phyloP scores from a whole-genome alignment of 2,329 filamentous ascomycete species.

The Exophiala viscosa region DNA sequence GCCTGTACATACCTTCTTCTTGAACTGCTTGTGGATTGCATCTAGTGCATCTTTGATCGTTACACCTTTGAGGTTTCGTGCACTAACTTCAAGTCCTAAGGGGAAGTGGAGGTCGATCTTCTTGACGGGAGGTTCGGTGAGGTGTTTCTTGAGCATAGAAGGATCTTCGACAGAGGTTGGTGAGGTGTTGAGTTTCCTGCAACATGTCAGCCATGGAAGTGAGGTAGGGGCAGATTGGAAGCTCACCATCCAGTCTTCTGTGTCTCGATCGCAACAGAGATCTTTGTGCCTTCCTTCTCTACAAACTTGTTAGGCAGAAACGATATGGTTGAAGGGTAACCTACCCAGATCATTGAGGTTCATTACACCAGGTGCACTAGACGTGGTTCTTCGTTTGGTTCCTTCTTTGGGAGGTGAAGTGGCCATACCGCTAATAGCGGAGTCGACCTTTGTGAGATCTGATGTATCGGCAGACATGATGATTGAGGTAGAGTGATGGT shows the following conservation, averaged over 20 bases:
- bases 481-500: conserved; percentile 1
- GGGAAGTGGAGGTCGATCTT: conserved; percentile 93
- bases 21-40: conserved; percentile 92
- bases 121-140: conserved; percentile 80
- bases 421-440: conserved; percentile 75
- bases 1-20: conserved; percentile 73
- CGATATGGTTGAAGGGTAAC: conserved; percentile 32
- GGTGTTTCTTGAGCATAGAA: conserved; percentile 73
- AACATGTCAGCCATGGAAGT: neutral
- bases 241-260: conserved; percentile 84
- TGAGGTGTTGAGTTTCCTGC: conserved; percentile 91
- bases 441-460: conserved; percentile 72
- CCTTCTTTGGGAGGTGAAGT: conserved; percentile 55
- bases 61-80: conserved; percentile 87
- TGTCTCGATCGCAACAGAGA: conserved; percentile 74
- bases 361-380: conserved; percentile 66
- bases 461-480: conserved; percentile 30
- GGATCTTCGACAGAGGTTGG: conserved; percentile 74
- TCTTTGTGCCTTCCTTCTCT: conserved; percentile 71
- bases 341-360: conserved; percentile 85
- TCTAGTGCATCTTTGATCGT: conserved; percentile 96
- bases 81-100: conserved; percentile 79
- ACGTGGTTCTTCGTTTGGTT: conserved; percentile 62
- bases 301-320: conserved; percentile 14
- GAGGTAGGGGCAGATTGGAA: neutral